Conservation (phyloP, 495 filamentous ascomycete species). For the Neurospora sp. region DNA sequence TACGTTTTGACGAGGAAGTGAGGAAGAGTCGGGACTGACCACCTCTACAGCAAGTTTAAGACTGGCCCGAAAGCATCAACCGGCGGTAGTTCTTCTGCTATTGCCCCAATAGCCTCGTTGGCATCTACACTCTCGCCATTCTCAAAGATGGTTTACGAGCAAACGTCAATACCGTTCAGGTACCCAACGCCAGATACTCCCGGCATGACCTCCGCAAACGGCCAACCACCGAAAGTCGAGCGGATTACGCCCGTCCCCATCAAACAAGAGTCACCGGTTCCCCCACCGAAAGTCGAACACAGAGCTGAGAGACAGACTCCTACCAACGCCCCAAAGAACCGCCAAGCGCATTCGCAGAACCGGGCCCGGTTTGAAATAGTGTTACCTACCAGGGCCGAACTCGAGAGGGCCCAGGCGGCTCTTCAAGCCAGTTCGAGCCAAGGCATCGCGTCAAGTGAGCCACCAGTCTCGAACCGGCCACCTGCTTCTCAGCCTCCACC, state of each 20-base stretch:
- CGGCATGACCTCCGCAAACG: conserved; percentile 4
- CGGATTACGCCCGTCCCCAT: conserved; percentile 4
- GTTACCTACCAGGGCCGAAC: conserved; percentile 23
- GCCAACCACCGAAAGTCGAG: conserved; percentile 1
- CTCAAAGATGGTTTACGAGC: conserved; percentile 35
- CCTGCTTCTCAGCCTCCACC: neutral
- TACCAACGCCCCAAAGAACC: conserved; percentile 9
- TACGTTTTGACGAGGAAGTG: conserved; percentile 30
- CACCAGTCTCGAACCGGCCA: neutral
- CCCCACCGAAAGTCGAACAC: conserved; percentile 10
- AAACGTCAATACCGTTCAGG: conserved; percentile 26
- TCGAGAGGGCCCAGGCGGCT: conserved; percentile 9
- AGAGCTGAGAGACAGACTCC: conserved; percentile 1
- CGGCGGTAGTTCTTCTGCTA: conserved; percentile 5
- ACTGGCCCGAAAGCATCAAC: conserved; percentile 21
- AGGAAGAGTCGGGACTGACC: conserved; percentile 3
- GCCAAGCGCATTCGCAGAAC: conserved; percentile 17
- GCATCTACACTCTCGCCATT: conserved; percentile 29
- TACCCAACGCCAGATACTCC: conserved; percentile 26
- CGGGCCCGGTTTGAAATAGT: conserved; percentile 21
- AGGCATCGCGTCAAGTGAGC: neutral
- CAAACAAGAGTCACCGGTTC: conserved; percentile 7
- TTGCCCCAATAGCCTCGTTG: conserved; percentile 8
- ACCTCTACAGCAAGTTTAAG: conserved; percentile 57
- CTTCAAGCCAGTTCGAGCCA: neutral